These are phyloP conservation scores for Gaeumannomyces tritici DNA, from an alignment of 2,329 filamentous ascomycete species.

Conservation along the genomic window DNA sequence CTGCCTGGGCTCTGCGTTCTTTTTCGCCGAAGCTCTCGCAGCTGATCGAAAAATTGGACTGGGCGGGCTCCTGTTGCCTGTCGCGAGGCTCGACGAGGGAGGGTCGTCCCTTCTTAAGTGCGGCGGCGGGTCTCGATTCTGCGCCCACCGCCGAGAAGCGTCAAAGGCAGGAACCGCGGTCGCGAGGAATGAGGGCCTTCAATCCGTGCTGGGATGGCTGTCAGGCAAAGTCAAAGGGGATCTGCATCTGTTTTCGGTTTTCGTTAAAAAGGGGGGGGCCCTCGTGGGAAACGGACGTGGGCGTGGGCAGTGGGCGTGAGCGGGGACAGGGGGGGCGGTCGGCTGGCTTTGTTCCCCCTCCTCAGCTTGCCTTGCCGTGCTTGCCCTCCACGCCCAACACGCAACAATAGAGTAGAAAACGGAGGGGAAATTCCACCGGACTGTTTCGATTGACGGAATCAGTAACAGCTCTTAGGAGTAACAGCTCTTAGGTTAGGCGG, in stretches of 20 bases:
- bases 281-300: too few relatives aligned
- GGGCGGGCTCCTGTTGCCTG: not conserved
- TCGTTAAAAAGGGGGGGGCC: not conserved
- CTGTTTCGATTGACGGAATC: too few relatives aligned
- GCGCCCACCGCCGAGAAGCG: not conserved
- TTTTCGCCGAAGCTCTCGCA: not conserved
- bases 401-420: too few relatives aligned
- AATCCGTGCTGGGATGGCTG: not conserved
- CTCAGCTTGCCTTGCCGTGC: too few relatives aligned
- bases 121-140: not conserved
- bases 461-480: too few relatives aligned
- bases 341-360: too few relatives aligned
- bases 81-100: not conserved
- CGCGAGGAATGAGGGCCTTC: not conserved
- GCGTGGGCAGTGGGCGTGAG: too few relatives aligned
- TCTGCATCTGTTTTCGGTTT: not conserved
- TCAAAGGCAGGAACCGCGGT: not conserved
- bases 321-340: too few relatives aligned
- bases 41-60: not conserved
- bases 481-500: too few relatives aligned
- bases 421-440: too few relatives aligned
- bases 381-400: too few relatives aligned
- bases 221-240: not conserved
- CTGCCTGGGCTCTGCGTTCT: too few relatives aligned
- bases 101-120: not conserved